Evolutionary conservation across 495 filamentous ascomycete species (phyloP), one percentile per base, ranked within the genome.

Genomic region (Lentithecium fluviatile): DNA sequence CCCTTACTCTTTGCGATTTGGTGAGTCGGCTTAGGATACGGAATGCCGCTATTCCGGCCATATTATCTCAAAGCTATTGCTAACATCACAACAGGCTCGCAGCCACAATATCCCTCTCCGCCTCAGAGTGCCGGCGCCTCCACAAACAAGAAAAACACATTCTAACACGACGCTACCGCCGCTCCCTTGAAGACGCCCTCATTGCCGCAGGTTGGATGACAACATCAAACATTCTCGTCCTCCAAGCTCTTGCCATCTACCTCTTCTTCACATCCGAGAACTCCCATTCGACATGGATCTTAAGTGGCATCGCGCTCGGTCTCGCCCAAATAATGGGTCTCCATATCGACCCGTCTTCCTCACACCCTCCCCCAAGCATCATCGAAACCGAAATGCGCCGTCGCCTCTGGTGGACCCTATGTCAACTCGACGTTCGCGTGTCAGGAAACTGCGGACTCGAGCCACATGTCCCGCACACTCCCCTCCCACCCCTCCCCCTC

Each of bases 381-480:
- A 32, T 58, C 40, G 55, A 52, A 24, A 42, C 49, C 34, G 61
- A 64, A 48, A 48, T 58, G 5, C 61, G 61, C 17, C 54, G 61
- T n/a, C 46, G 61, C 19, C 29, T 64, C 11, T 64, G 61, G 61
- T 64, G 61, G 61, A n/a, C 25, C 2, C 55, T 64, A 1, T 64
- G 46, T 26, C 61, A 64, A 25, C 25, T 54, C 23, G 54, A 58
- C 24, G n/a, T 29, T 19, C 46, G 54, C 17, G 26, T 54, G 36
- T 52, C 61, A 17, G 61, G 54, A 26, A 21, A 58, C 42, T 58
- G 54, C 42, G 54, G 61, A 13, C 55, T 64, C 17, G 46, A 64
- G 21, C 24, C 61, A 15, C 61, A 58, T 29, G 49, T 64, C 10
- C 47, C 49, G n/a, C 47, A 58, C 10, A 23, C 29, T 13, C 40